These are phyloP conservation scores for Byssoonygena ceratinophila DNA, from an alignment of 2,329 filamentous ascomycete genomes.

Conservation along the genomic window DNA sequence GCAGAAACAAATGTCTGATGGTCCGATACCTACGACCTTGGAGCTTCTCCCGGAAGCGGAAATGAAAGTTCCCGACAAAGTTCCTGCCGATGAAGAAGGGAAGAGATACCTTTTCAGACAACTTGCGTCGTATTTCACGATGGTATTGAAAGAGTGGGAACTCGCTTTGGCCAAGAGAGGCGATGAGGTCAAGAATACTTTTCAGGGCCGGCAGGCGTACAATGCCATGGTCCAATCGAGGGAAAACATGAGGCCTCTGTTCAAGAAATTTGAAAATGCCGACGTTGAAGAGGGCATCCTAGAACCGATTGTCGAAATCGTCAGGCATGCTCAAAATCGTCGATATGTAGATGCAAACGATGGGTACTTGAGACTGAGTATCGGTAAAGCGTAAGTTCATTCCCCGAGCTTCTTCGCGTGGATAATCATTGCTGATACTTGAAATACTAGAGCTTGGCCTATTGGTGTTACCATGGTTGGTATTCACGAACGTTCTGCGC, in stretches of 20 bases:
- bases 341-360: slow-evolving; percentile 95
- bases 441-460: slow-evolving; percentile 61
- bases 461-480: slow-evolving; percentile 99
- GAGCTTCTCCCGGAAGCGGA: slow-evolving; percentile 70
- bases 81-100: slow-evolving; percentile 55
- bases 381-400: slow-evolving; percentile 62
- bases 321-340: slow-evolving; percentile 76
- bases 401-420: neutral
- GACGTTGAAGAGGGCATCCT: slow-evolving; percentile 71
- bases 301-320: slow-evolving; percentile 79
- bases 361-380: slow-evolving; percentile 82
- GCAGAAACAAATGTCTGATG: slow-evolving; percentile 47
- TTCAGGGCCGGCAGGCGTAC: slow-evolving; percentile 69
- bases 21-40: slow-evolving; percentile 79
- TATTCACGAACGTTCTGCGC: slow-evolving; percentile 91
- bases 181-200: slow-evolving; percentile 54
- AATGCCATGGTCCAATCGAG: slow-evolving; percentile 77
- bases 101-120: slow-evolving; percentile 71
- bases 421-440: slow-evolving; percentile 8
- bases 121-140: slow-evolving; percentile 87
- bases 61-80: slow-evolving; percentile 64
- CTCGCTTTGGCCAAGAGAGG: slow-evolving; percentile 56
- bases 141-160: slow-evolving; percentile 87
- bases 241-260: slow-evolving; percentile 79
- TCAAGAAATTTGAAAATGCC: slow-evolving; percentile 74